Evolutionary conservation across 108 stramenopile genomes (phyloP).

Genomic region (Aurantiochytrium sp.): DNA sequence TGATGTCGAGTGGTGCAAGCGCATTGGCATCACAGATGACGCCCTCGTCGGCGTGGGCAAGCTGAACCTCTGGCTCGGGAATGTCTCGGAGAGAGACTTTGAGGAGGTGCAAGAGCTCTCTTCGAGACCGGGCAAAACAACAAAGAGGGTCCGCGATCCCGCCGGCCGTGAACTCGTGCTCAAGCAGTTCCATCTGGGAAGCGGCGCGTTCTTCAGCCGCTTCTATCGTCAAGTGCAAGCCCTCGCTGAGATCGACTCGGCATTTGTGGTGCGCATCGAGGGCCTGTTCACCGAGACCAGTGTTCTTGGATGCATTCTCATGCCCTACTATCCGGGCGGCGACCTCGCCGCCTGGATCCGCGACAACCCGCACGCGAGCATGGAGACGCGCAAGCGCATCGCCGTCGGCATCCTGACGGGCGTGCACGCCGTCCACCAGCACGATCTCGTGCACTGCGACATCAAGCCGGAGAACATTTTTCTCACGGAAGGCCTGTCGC

Average conservation of each 20-base stretch:
- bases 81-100: too few relatives aligned
- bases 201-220: not conserved
- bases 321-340: not conserved
- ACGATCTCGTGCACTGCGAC: conserved; percentile 36
- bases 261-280: not conserved
- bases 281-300: not conserved
- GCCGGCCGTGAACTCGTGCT: not conserved
- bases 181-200: not conserved
- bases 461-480: conserved; percentile 40
- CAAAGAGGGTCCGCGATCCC: not conserved
- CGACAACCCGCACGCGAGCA: not conserved
- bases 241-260: not conserved
- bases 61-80: too few relatives aligned
- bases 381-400: conserved; percentile 11
- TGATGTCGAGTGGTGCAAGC: too few relatives aligned
- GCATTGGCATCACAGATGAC: too few relatives aligned
- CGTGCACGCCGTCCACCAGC: conserved; percentile 47
- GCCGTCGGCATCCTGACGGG: conserved; percentile 56
- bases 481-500: not conserved
- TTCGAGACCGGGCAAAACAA: not conserved
- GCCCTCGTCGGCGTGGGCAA: too few relatives aligned
- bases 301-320: not conserved
- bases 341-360: not conserved
- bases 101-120: too few relatives aligned
- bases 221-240: not conserved